Evolutionary conservation across 2,329 filamentous ascomycete genomes (phyloP), one percentile per base, ranked within the genome.

Genomic region (Boeremia lycopersici): DNA sequence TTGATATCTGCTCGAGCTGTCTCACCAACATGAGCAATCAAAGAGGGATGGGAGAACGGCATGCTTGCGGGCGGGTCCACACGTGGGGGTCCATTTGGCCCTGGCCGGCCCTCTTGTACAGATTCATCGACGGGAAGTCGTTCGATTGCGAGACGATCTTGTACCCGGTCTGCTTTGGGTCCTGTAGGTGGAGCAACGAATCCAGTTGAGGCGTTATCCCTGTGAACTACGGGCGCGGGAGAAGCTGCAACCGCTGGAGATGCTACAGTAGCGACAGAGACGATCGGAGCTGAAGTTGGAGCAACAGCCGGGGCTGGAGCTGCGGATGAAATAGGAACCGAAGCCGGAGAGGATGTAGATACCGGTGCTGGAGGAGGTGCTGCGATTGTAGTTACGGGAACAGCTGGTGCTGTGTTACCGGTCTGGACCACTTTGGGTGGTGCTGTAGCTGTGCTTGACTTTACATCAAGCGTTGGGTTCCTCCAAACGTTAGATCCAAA

Each of bases 401-500:
- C 54, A 23, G 55, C 28, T 19, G 64, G 42, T 28, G 57, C 44
- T 30, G 67, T 58, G 9, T 66, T 49, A 13, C 62, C 56, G 30
- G 65, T 38, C 29, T 65, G 65, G 41, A 58, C 47, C 46, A 60
- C 63, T 44, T 74, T 74, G 19, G 73, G 55, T 23, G 73, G 71
- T 30, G 54, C 48, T 55, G 63, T 39, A 15, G 59, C 23, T 48
- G 58, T 34, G 29, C 45, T 62, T 36, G 68, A 51, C 61, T 76
- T 78, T 11, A 56, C 55, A 39, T 76, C 72, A 46, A 71, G 65
- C 2, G 70, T 61, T 6, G 76, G 74, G 25, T 75, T 75, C 57
- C 72, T 74, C 77, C 77, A 79, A 23, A 77, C 76, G 60, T 77
- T 76, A 33, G 76, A 68, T 49, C 77, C 79, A 68, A 84, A 85